Base-by-base conservation (phyloP, 73 alveolate genomes). In the Stentor coeruleus region DNA sequence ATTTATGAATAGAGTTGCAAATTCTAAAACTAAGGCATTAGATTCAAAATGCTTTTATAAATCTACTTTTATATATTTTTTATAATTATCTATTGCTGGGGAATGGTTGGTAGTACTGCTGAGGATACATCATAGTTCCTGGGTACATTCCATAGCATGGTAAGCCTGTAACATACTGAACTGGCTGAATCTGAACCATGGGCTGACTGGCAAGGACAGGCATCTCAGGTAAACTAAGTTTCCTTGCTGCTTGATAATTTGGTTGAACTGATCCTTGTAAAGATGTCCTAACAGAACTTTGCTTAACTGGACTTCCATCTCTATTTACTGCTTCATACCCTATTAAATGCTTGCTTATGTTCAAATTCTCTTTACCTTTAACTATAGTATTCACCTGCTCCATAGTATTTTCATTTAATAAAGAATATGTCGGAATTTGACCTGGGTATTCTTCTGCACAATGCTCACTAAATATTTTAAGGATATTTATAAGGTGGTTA, bases 361-460 rank as follows among this genome's bases (percentile, higher is more conserved):
- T 49, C 20, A 49, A 49, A 49, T 49, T 49, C 20, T 49, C 66
- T 49, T 49, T 49, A 11, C 66, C 66, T 49, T 20, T 49, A 6
- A 49, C 66, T 11, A 49, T 20, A 11, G 6, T 49, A 6, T 49
- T 6, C 66, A 49, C 66, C 20, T 49, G 28, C 20, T 49, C 20
- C 6, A 49, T 49, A 20, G 28, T 11, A 20, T 49, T 20, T 49
- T 49, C 66, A 49, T 20, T 49, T 49, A 49, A 49, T 20, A 11
- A 20, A 6, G 6, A 20, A 49, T 11, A 49, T 11, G 66, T 49
- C 20, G 66, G 66, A 49, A 49, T 49, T 6, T 49, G 28, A 11
- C 66, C 66, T 11, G 66, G 66, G 66, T 49, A 49, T 49, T 49
- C 66, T 49, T 49, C 66, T 49, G 66, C 66, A 6, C 66, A 49